phyloP scores from a whole-genome alignment of 2,329 filamentous ascomycete species.

The Teratosphaeria zuluensis region DNA sequence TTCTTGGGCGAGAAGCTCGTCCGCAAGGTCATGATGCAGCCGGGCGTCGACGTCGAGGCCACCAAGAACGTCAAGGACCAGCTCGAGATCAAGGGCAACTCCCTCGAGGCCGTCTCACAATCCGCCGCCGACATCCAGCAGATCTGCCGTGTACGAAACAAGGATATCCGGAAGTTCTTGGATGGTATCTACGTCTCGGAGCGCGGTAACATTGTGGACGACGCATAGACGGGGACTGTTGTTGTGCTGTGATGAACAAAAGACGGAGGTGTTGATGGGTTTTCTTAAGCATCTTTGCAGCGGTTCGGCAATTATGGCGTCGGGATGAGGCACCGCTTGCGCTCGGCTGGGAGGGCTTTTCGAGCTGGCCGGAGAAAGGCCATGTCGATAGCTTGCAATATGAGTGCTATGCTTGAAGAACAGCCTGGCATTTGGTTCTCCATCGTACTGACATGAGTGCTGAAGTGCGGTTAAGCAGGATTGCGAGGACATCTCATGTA shows the following conservation, averaged over 20 bases:
- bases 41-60: slow-evolving; percentile 81
- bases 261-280: neutral
- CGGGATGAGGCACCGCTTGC: neutral
- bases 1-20: slow-evolving; percentile 99
- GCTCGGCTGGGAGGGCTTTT: neutral
- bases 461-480: neutral
- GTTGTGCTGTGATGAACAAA: neutral
- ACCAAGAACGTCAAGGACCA: slow-evolving; percentile 96
- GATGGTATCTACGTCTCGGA: slow-evolving; percentile 99
- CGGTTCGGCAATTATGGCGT: neutral
- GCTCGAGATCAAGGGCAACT: slow-evolving; percentile 87
- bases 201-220: slow-evolving; percentile 74
- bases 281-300: neutral
- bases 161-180: slow-evolving; percentile 99
- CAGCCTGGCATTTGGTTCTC: neutral
- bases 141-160: slow-evolving; percentile 98
- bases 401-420: slow-evolving; percentile 1
- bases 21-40: slow-evolving; percentile 78
- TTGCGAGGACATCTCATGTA: neutral
- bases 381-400: slow-evolving; percentile 2
- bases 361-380: neutral
- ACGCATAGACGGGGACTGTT: neutral
- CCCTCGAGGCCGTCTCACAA: slow-evolving; percentile 93
- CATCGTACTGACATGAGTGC: neutral
- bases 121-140: slow-evolving; percentile 98